These are phyloP conservation scores for Nymphaea thermarum DNA, from an alignment of 164 flowering plant genomes.

Conservation along the genomic window DNA sequence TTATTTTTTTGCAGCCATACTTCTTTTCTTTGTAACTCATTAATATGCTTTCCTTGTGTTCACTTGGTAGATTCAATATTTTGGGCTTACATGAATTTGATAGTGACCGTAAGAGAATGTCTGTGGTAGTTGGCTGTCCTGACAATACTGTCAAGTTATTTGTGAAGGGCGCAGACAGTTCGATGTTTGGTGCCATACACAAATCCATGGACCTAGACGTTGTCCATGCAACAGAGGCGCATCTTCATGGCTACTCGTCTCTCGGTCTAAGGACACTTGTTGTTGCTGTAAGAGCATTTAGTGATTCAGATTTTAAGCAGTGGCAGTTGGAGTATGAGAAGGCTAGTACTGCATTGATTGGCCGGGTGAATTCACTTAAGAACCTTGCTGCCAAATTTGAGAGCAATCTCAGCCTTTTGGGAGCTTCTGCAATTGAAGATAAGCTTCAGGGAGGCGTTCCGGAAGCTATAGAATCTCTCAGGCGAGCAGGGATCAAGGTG, in stretches of 20 bases:
- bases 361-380: slow-evolving; percentile 71
- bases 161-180: slow-evolving; percentile 91
- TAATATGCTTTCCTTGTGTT: not conserved
- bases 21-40: not conserved
- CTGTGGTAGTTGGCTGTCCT: slow-evolving; percentile 83
- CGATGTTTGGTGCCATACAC: slow-evolving; percentile 64
- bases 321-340: slow-evolving; percentile 80
- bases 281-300: slow-evolving; percentile 66
- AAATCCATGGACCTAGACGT: slow-evolving; percentile 31
- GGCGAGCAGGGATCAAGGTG: slow-evolving; percentile 76
- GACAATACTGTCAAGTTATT: slow-evolving; percentile 68
- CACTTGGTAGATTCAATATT: slow-evolving; percentile 72
- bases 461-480: slow-evolving; percentile 82
- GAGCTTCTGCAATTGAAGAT: slow-evolving; percentile 91
- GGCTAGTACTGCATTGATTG: slow-evolving; percentile 73
- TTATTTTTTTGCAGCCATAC: not conserved
- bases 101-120: slow-evolving; percentile 97
- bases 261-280: slow-evolving; percentile 83
- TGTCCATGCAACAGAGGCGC: slow-evolving; percentile 43
- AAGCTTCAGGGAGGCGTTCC: slow-evolving; percentile 87
- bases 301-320: slow-evolving; percentile 48
- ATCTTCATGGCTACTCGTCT: slow-evolving; percentile 68
- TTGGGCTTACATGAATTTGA: slow-evolving; percentile 97
- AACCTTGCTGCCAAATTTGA: slow-evolving; percentile 64
- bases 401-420: slow-evolving; percentile 44